phyloP scores from a whole-genome alignment of 1,139 yeast species.

The Saccharomyces hybrid region DNA sequence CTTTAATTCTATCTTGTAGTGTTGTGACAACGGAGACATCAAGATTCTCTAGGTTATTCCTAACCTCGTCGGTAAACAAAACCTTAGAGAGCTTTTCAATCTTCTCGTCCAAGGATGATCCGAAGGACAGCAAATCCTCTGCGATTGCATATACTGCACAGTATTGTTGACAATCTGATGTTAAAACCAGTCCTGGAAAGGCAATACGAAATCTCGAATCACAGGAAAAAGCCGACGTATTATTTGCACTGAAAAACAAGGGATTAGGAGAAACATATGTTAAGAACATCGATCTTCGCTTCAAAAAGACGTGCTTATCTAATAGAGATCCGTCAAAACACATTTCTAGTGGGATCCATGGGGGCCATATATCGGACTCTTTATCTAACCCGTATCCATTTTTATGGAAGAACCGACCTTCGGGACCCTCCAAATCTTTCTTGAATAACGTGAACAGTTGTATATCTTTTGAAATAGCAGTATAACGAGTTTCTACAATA shows the following conservation, averaged over 20 bases:
- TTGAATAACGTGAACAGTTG: conserved; percentile 59
- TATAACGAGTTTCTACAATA: conserved; percentile 61
- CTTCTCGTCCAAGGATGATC: conserved; percentile 50
- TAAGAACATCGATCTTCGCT: conserved; percentile 55
- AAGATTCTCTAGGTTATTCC: conserved; percentile 32
- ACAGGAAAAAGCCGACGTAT: conserved; percentile 15
- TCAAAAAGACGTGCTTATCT: conserved; percentile 50
- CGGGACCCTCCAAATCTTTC: conserved; percentile 36
- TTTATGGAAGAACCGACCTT: conserved; percentile 36
- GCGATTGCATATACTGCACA: conserved; percentile 56
- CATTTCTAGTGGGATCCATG: conserved; percentile 68
- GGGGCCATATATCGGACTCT: conserved; percentile 54
- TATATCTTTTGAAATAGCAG: conserved; percentile 59
- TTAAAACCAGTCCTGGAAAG: conserved; percentile 60
- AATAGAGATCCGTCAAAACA: conserved; percentile 59
- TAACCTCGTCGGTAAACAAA: conserved; percentile 30
- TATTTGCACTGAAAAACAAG: conserved; percentile 39
- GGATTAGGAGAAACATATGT: conserved; percentile 58
- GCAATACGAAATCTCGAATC: conserved; percentile 40
- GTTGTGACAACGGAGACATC: conserved; percentile 27
- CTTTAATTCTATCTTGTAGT: conserved; percentile 26
- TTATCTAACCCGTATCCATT: conserved; percentile 35
- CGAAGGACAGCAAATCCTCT: conserved; percentile 56
- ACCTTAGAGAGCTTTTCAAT: conserved; percentile 58
- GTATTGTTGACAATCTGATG: conserved; percentile 69